These are phyloP conservation scores for Penicillium digitatum DNA, from an alignment of 2,329 filamentous ascomycete genomes.

Conservation along the genomic window DNA sequence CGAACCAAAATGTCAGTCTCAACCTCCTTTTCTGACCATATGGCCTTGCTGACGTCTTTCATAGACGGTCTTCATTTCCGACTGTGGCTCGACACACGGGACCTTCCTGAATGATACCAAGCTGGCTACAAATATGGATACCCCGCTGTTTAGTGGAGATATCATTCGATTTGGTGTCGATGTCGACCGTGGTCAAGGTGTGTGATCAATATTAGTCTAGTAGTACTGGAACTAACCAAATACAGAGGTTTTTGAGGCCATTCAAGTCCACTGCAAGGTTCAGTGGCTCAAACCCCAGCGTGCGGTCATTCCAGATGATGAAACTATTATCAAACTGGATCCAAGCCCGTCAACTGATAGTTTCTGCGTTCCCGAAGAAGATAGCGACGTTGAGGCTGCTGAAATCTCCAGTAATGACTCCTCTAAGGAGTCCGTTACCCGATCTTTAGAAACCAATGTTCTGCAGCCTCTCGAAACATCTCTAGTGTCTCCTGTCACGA, in stretches of 20 bases:
- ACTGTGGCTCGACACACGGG: slow-evolving; percentile 60
- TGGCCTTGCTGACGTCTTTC: slow-evolving; percentile 12
- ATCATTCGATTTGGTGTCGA: slow-evolving; percentile 47
- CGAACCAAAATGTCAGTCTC: slow-evolving; percentile 29
- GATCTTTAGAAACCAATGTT: neutral
- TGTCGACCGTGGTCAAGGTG: slow-evolving; percentile 48
- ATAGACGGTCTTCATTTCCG: slow-evolving; percentile 49
- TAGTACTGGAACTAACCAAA: neutral
- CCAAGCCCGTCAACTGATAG: slow-evolving; percentile 31
- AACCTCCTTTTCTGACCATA: neutral
- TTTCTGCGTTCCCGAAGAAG: slow-evolving; percentile 42
- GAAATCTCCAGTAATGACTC: neutral
- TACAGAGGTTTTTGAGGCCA: slow-evolving; percentile 32
- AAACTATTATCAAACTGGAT: neutral
- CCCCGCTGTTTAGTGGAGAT: slow-evolving; percentile 38
- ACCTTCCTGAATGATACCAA: slow-evolving; percentile 52
- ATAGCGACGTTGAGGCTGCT: slow-evolving; percentile 27
- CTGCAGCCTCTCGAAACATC: neutral
- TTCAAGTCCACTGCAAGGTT: slow-evolving; percentile 31
- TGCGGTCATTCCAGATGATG: neutral
- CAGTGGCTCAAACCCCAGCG: slow-evolving; percentile 29
- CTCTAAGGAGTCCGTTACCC: neutral
- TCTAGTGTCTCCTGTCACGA: neutral
- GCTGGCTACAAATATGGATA: slow-evolving; percentile 38
- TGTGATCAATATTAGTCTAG: slow-evolving; percentile 5